Conservation (phyloP, 2,329 filamentous ascomycete species). For the Phaeomoniella chlamydospora region DNA sequence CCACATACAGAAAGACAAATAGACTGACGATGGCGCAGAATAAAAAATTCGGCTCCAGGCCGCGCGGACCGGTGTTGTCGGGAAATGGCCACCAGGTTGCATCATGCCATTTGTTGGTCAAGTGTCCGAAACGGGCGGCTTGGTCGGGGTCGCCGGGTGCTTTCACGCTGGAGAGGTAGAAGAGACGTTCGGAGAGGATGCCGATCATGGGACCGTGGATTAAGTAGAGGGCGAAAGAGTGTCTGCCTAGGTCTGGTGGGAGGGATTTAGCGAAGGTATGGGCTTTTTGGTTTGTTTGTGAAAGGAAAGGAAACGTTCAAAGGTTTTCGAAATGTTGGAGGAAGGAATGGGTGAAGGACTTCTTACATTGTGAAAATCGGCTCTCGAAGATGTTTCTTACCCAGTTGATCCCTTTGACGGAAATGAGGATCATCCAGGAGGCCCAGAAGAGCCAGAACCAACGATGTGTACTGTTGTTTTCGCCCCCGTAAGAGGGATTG, state of each 20-base stretch:
- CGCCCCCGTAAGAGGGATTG: neutral
- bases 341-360: too few species aligned
- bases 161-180: neutral
- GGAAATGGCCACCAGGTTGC: too few species aligned
- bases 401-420: neutral
- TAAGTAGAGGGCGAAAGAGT: neutral
- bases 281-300: too few species aligned
- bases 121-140: neutral
- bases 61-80: too few species aligned
- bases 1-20: neutral
- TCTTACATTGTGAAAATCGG: too few species aligned
- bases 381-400: neutral
- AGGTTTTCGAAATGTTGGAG: too few species aligned
- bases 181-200: neutral
- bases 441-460: slow-evolving; percentile 4
- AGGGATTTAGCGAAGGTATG: too few species aligned
- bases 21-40: neutral
- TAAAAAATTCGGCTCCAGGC: neutral
- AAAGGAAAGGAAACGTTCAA: too few species aligned
- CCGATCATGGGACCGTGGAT: slow-evolving; percentile 6
- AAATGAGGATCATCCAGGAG: slow-evolving; percentile 2
- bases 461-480: slow-evolving; percentile 1
- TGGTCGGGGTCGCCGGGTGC: neutral
- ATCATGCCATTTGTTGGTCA: too few species aligned
- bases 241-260: neutral